Evolutionary conservation across 192 early-diverging fungal species (phyloP).

Genomic region (Podila horticola): DNA sequence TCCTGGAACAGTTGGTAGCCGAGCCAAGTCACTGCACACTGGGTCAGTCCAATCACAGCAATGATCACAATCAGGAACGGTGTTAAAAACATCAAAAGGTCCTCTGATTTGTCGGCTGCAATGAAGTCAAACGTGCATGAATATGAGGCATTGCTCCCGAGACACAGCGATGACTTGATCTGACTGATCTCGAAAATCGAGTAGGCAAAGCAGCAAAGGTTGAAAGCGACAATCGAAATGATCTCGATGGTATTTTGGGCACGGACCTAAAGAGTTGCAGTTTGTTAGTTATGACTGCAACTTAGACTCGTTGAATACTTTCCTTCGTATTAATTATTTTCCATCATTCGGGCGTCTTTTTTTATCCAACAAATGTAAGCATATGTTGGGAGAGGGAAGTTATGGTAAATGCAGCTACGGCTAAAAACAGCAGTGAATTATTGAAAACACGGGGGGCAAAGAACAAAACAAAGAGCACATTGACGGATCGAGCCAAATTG

Average conservation of each 20-base stretch:
- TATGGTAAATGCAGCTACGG: too few relatives aligned
- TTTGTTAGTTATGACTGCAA: too few relatives aligned
- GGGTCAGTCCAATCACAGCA: conserved; percentile 28
- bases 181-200: conserved; percentile 75
- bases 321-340: too few relatives aligned
- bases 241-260: conserved; percentile 82
- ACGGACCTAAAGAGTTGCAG: conserved; percentile 58
- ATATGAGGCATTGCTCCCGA: background rate
- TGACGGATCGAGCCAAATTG: too few relatives aligned
- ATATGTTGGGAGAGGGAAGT: too few relatives aligned
- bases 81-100: background rate
- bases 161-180: conserved; percentile 38
- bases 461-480: too few relatives aligned
- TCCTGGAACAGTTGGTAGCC: conserved; percentile 55
- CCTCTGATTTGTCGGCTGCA: background rate
- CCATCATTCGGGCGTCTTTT: too few relatives aligned
- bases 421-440: too few relatives aligned
- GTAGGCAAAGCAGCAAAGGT: conserved; percentile 71
- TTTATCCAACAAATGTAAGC: too few relatives aligned
- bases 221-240: conserved; percentile 73
- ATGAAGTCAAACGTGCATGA: conserved; percentile 2
- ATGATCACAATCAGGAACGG: conserved; percentile 21
- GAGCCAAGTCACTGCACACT: conserved; percentile 38
- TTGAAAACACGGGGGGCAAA: too few relatives aligned
- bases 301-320: too few relatives aligned